phyloP scores from a whole-genome alignment of 1,284 basidiomycete species.

The Malassezia restricta region DNA sequence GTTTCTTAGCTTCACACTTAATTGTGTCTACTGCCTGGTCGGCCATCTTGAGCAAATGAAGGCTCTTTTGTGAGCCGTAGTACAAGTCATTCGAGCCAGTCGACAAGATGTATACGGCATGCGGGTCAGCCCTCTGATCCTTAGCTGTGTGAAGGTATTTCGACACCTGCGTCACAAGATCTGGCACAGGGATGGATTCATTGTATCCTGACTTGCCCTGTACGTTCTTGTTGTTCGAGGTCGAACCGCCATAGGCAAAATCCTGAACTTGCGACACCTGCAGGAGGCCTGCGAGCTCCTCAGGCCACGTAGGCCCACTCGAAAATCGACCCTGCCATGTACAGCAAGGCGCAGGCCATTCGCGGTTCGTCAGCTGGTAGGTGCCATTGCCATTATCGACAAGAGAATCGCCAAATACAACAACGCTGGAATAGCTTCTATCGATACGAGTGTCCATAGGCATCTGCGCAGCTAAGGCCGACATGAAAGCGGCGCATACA shows the following conservation, averaged over 20 bases:
- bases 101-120: constrained; percentile 15
- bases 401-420: constrained; percentile 24
- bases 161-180: constrained; percentile 13
- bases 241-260: constrained; percentile 22
- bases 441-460: not conserved
- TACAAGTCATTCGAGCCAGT: constrained; percentile 19
- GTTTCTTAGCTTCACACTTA: not conserved
- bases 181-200: constrained; percentile 15
- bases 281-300: constrained; percentile 16
- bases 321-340: constrained; percentile 22
- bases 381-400: constrained; percentile 25
- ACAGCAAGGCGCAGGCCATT: constrained; percentile 21
- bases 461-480: not conserved
- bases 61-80: constrained; percentile 2
- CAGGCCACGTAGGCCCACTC: constrained; percentile 21
- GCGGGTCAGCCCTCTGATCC: not conserved
- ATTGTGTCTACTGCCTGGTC: not conserved
- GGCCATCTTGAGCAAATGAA: not conserved
- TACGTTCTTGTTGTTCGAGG: constrained; percentile 17
- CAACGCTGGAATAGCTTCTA: constrained; percentile 9
- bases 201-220: constrained; percentile 19
- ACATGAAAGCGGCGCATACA: not conserved
- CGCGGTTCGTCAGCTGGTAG: constrained; percentile 18
- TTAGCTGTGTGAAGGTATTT: constrained; percentile 5
- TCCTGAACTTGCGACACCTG: constrained; percentile 12